Evolutionary conservation across 305 asterid species (phyloP).

Genomic region (Salvia sclarea): DNA sequence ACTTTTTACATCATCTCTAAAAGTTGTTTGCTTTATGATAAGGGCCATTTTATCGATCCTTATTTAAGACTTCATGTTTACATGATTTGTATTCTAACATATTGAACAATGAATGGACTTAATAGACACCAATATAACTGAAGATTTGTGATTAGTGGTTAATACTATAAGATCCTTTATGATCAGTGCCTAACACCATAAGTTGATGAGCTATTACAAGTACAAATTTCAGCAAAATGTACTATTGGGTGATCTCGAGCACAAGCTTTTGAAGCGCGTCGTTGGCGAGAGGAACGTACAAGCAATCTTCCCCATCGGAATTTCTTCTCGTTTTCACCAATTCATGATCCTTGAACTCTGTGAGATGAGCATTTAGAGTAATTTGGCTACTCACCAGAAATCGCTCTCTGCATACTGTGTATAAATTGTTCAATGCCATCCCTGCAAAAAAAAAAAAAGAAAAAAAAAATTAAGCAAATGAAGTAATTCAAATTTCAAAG

Average conservation of each 20-base stretch:
- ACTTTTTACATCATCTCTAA: not conserved
- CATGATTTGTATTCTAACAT: too few relatives aligned
- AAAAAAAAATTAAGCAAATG: too few relatives aligned
- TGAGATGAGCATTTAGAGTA: constrained; percentile 83
- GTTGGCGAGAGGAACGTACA: constrained; percentile 71
- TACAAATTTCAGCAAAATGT: not conserved
- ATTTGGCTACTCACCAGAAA: constrained; percentile 88
- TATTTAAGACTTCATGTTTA: too few relatives aligned
- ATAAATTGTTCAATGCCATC: constrained; percentile 67
- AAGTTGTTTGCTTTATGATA: too few relatives aligned
- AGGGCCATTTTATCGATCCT: too few relatives aligned
- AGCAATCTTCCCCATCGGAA: constrained; percentile 83
- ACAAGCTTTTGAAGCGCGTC: constrained; percentile 83
- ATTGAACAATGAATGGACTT: too few relatives aligned
- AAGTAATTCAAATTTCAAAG: not conserved
- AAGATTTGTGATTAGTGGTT: not conserved
- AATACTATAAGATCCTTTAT: not conserved
- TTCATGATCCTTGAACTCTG: constrained; percentile 94
- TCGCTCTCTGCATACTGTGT: constrained; percentile 66
- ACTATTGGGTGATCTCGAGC: constrained; percentile 57
- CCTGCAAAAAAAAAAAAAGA: constrained; percentile 43
- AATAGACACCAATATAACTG: not conserved
- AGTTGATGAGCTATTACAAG: not conserved
- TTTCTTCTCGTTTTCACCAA: constrained; percentile 76
- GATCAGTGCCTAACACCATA: not conserved